Base-by-base conservation (phyloP, 108 stramenopile genomes). In the Aureococcus anophagefferens region DNA sequence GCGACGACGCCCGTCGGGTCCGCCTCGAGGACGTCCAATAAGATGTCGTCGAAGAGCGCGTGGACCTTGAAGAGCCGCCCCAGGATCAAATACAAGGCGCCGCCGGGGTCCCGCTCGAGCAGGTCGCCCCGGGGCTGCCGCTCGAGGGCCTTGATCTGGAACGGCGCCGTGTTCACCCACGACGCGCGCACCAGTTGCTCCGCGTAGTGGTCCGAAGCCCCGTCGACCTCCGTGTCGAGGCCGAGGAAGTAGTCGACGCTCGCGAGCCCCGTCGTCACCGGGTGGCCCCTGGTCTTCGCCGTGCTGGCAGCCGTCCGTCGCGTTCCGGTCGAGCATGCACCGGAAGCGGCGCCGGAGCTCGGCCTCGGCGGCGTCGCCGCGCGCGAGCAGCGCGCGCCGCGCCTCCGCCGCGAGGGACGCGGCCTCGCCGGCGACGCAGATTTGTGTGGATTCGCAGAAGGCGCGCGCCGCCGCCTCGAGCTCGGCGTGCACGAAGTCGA, bases 51-150 rank as follows among this genome's bases (percentile, higher is more conserved):
- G 59, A 83, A 83, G 33, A 66, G 70, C 5, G 82, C 74, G 74
- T 83, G 82, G n/a, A 83, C 46, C 71, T 83, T 81, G 71, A 80
- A 80, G 0, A 78, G 51, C 16, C 77, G 63, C 5, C 80, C 76
- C 35, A 77, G 33, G 15, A 83, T 74, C 46, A 83, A 36, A 76
- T 81, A 81, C 25, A 64, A 5, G 44, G 69, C 14, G 35, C 63
- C 66, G 30, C 21, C 51, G 28, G 35, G 35, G 30, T 13, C 71
- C 14, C 35, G 36, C 5, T 33, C 4, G 4, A 36, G 9, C 40
- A 44, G 40, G 13, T 44, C 40, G 40, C 9, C 13, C 40, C 40
- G 40, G 40, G 5, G 5, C 18, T 17, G 14, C 30, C 30, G 11
- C 37, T 65, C 36, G 63, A 5, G 30, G 35, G 25, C 25, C 35